Conservation (phyloP, 1,284 basidiomycete genomes). For the Puccinia brachypodii region DNA sequence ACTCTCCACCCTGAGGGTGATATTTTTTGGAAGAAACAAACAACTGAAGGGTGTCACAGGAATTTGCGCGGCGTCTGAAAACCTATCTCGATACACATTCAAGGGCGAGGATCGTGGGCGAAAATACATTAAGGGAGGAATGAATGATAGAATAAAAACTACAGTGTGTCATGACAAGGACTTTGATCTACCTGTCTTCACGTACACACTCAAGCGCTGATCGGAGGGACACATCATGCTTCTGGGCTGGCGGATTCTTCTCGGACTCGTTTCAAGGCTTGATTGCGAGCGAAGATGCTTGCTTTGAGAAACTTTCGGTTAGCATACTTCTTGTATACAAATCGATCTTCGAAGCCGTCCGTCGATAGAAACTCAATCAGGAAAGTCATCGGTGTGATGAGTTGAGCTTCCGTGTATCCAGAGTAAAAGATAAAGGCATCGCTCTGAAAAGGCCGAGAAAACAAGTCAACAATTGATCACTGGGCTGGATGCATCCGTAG, state of each 20-base stretch:
- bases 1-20: neutral
- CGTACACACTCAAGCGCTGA: neutral
- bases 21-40: slow-evolving; percentile 1
- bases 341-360: slow-evolving; percentile 75
- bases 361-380: slow-evolving; percentile 82
- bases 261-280: slow-evolving; percentile 56
- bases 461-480: neutral
- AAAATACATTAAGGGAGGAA: slow-evolving; percentile 19
- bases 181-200: neutral
- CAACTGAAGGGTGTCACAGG: neutral
- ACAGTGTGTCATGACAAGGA: slow-evolving; percentile 3
- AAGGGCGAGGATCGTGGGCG: neutral
- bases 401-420: slow-evolving; percentile 83
- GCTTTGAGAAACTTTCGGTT: slow-evolving; percentile 95
- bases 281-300: slow-evolving; percentile 62
- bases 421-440: slow-evolving; percentile 93
- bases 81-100: neutral
- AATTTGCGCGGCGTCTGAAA: neutral
- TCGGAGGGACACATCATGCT: neutral
- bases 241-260: slow-evolving; percentile 22
- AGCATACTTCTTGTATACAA: slow-evolving; percentile 94
- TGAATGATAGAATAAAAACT: neutral
- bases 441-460: slow-evolving; percentile 62
- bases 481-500: slow-evolving; percentile 49
- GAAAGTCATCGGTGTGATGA: slow-evolving; percentile 76